Percentiles rank a stretch among this genome's conserved stretches.
Conservation (phyloP, 1,139 yeast genomes). For the Ogataea hybrid region DNA sequence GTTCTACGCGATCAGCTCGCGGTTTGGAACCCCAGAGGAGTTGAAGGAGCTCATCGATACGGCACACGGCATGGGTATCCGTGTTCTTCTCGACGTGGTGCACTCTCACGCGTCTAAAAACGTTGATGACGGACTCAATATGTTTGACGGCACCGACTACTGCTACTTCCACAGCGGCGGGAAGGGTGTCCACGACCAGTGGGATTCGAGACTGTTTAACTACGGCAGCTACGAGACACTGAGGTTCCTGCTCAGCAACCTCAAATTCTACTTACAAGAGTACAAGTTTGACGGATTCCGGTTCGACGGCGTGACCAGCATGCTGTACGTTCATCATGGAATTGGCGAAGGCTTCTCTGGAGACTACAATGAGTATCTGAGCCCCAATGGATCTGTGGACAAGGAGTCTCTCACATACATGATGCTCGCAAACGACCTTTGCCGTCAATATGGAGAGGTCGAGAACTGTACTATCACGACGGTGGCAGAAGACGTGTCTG, state of each 20-base stretch:
- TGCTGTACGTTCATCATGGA: constrained; percentile 92
- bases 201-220: constrained; percentile 95
- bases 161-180: constrained; percentile 88
- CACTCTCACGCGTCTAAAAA: constrained; percentile 96
- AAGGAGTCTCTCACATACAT: constrained; percentile 82
- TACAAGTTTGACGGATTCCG: constrained; percentile 93
- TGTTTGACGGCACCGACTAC: constrained; percentile 93
- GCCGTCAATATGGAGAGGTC: constrained; percentile 49
- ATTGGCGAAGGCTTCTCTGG: constrained; percentile 85
- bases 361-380: constrained; percentile 87
- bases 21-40: constrained; percentile 95
- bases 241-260: constrained; percentile 81
- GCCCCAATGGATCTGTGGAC: constrained; percentile 73
- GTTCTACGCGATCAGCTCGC: constrained; percentile 84
- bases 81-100: constrained; percentile 86
- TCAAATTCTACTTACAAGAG: constrained; percentile 80
- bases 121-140: constrained; percentile 89
- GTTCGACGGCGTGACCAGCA: constrained; percentile 94
- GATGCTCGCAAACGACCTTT: constrained; percentile 81
- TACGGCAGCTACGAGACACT: constrained; percentile 89
- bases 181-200: constrained; percentile 83
- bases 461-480: constrained; percentile 51
- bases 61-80: constrained; percentile 85
- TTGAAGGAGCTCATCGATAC: constrained; percentile 86
- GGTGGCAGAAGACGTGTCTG: constrained; percentile 96